These are phyloP conservation scores for Chlorella variabilis DNA, from an alignment of 163 green algal species.

Conservation along the genomic window DNA sequence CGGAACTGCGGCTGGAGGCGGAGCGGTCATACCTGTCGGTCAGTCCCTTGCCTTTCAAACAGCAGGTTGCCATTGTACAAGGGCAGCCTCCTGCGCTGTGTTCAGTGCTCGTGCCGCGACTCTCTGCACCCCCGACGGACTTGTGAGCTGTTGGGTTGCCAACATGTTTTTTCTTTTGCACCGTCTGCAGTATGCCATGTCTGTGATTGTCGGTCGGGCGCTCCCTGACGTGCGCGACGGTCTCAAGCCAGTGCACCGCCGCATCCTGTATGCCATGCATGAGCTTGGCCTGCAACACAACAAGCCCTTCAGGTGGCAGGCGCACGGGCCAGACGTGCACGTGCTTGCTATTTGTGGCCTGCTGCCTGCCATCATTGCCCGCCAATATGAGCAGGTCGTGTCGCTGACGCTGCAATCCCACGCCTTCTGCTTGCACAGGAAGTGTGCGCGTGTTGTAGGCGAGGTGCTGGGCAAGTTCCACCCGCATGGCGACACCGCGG, in stretches of 20 bases:
- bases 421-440: constrained; percentile 58
- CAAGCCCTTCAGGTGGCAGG: constrained; percentile 74
- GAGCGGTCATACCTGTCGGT: constrained; percentile 69
- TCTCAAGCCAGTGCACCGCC: constrained; percentile 97
- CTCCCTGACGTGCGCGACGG: constrained; percentile 94
- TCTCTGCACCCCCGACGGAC: too few species aligned
- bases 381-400: too few species aligned
- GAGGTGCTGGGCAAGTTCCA: constrained; percentile 99
- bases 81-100: too few species aligned
- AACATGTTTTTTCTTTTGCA: too few species aligned
- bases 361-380: too few species aligned
- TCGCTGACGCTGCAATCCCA: too few species aligned
- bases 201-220: constrained; percentile 95
- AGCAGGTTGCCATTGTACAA: too few species aligned
- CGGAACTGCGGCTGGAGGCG: constrained; percentile 56
- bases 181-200: constrained; percentile 94
- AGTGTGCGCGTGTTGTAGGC: constrained; percentile 97
- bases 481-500: constrained; percentile 95
- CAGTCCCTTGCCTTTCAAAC: not conserved
- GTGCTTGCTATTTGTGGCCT: too few species aligned
- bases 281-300: constrained; percentile 86
- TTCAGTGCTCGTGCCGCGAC: too few species aligned
- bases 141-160: not conserved
- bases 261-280: constrained; percentile 98
- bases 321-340: too few species aligned